Evolutionary conservation across 2,329 filamentous ascomycete species (phyloP), one percentile per base, ranked within the genome.

Genomic region (Plectosphaerella plurivora): DNA sequence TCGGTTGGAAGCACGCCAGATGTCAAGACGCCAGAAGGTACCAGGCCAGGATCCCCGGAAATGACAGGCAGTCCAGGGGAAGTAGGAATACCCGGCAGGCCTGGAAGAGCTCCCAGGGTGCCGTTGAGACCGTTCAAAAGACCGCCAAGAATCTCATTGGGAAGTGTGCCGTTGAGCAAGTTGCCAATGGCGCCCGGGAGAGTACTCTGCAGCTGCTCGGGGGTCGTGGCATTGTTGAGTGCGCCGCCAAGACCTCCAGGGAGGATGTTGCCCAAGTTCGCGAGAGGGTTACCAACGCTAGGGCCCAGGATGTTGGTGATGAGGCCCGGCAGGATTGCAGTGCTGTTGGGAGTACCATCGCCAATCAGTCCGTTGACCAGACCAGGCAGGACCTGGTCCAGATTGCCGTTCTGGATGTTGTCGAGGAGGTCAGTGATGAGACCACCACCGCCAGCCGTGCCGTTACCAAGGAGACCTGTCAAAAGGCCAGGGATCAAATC

Each of bases 311-410:
- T 47, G 10, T 47, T 20, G n/a, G 15, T 25, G 28, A 47, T 47
- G 24, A 47, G 45, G 9, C 25, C 25, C 3, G 45, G 45, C n/a
- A 47, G 25, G 1, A 47, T 36, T 11, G 24, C 45, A n/a, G n/a
- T 25, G 14, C 33, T 15, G 12, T 11, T 20, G 45, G 25, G 22
- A 18, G 45, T 47, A 14, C 45, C 45, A 10, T 35, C 33, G 24
- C 45, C 45, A n/a, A 47, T 47, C 45, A 47, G n/a, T 15, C 45
- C 45, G 11, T 47, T n/a, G 25, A 47, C 25, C 8, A 47, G 45
- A 18, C 24, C 45, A 5, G 45, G 45, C 25, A 47, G 25, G 8
- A 47, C 15, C 16, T 47, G 33, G 45, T 20, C 25, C 25, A 47
- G 45, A 14, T 39, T 39, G 12, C 37, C 37, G 10, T 18, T 39